These are phyloP conservation scores for Colletotrichum liaoningense DNA, from an alignment of 2,329 filamentous ascomycete genomes.

Conservation along the genomic window DNA sequence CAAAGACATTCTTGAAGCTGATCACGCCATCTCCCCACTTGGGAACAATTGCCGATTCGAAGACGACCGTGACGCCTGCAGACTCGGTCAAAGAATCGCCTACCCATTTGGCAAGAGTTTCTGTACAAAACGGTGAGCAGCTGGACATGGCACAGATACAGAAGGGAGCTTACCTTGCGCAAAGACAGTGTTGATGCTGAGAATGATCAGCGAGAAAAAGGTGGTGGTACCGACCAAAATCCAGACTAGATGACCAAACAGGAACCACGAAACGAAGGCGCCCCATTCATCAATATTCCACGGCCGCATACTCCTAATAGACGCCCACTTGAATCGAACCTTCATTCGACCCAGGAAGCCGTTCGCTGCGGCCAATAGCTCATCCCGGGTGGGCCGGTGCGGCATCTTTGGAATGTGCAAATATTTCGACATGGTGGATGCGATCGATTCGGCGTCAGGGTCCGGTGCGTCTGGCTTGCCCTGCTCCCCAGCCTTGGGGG, in stretches of 20 bases:
- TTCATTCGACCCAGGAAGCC: conserved; percentile 92
- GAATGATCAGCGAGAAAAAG: conserved; percentile 91
- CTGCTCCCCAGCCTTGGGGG: conserved; percentile 30
- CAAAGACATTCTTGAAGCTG: conserved; percentile 95
- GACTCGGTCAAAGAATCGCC: conserved; percentile 96
- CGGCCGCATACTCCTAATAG: conserved; percentile 90
- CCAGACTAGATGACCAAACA: conserved; percentile 94
- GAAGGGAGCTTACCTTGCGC: conserved; percentile 76
- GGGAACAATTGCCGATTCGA: conserved; percentile 97
- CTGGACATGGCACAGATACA: background rate
- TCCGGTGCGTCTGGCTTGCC: conserved; percentile 37
- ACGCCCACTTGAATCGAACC: conserved; percentile 97
- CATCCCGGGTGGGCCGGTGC: conserved; percentile 94
- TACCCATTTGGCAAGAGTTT: conserved; percentile 92
- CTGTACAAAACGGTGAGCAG: conserved; percentile 55
- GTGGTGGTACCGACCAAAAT: conserved; percentile 96
- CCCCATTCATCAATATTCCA: conserved; percentile 98
- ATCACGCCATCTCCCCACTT: conserved; percentile 97
- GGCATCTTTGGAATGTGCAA: conserved; percentile 74
- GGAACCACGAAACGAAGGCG: conserved; percentile 92
- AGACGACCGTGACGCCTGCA: conserved; percentile 92
- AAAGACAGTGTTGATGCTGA: conserved; percentile 94
- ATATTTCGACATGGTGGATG: conserved; percentile 68
- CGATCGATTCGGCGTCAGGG: conserved; percentile 54
- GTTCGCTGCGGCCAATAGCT: conserved; percentile 89